Base-by-base conservation (phyloP, 2,329 filamentous ascomycete species). In the Cladophialophora immunda region DNA sequence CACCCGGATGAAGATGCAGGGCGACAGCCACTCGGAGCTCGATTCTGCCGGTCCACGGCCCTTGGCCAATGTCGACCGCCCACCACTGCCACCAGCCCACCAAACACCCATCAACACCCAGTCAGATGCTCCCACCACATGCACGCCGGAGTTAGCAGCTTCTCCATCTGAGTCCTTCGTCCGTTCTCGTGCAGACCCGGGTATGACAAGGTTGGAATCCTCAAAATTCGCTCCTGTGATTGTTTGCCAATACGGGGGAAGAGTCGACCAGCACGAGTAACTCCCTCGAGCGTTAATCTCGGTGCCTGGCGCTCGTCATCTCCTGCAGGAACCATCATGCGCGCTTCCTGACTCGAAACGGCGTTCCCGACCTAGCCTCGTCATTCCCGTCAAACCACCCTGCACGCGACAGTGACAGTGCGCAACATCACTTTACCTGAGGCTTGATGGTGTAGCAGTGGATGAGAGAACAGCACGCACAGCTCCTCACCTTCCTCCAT, bases 401-500 rank as follows among this genome's bases (percentile, higher is more conserved):
- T 8, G 15, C 9, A 13, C 32, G 32, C 32, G n/a, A n/a, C n/a
- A n/a, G n/a, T n/a, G n/a, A 36, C 4, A 19, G n/a, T 45, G 45
- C 45, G 7, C 41, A 25, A 25, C 19, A 47, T 47, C 41, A 25
- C 4, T 38, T 38, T 17, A 38, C 9, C 36, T 38, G 4, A 15
- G 36, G 38, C 38, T 41, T 7, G 38, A 50, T 50, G 45, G 45
- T 8, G 11, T 50, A 50, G 19, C n/a, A 11, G 41, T 47, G n/a
- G 41, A 47, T 8, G 36, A 4, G 13, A 47, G n/a, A 47, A 22
- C 19, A 47, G n/a, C n/a, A 6, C 41, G 11, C 19, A 47, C n/a
- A 19, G 19, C 7, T 22, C 19, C 64, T 38, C 32, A 52, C 64
- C 32, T 62, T 58, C 47, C 55, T 59, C 60, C 27, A 67, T 63